phyloP scores from a whole-genome alignment of 2,329 filamentous ascomycete genomes.

The Calonectria pteridis region DNA sequence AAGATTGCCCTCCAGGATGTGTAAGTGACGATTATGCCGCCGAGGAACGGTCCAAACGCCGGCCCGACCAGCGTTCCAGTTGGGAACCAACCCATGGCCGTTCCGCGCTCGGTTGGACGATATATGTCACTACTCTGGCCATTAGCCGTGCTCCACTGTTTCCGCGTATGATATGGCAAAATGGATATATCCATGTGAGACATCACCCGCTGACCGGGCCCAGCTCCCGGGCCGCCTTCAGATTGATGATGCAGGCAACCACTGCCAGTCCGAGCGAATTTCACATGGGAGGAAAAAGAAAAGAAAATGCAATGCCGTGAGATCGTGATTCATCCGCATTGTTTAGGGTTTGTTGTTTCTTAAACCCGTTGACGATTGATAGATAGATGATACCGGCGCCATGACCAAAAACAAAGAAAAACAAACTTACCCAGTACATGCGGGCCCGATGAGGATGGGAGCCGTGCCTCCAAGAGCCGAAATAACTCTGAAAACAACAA shows the following conservation, averaged over 20 bases:
- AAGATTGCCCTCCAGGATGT: conserved; percentile 81
- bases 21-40: conserved; percentile 83
- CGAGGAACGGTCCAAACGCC: conserved; percentile 76
- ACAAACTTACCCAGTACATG: conserved; percentile 70
- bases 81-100: conserved; percentile 80
- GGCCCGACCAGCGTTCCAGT: conserved; percentile 79
- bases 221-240: neutral
- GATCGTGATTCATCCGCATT: neutral
- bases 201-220: neutral
- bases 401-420: neutral
- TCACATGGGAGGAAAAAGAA: neutral
- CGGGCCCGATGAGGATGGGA: conserved; percentile 78
- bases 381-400: neutral
- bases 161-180: neutral
- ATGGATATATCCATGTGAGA: conserved; percentile 1
- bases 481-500: conserved; percentile 80
- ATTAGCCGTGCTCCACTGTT: conserved; percentile 21
- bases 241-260: neutral
- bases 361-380: neutral
- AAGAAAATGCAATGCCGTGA: neutral
- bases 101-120: conserved; percentile 76
- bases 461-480: conserved; percentile 82
- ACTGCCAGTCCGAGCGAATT: neutral
- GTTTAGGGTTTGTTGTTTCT: neutral
- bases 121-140: conserved; percentile 66